phyloP scores from a whole-genome alignment of 2,329 filamentous ascomycete species.

The Hysterium pulicare region DNA sequence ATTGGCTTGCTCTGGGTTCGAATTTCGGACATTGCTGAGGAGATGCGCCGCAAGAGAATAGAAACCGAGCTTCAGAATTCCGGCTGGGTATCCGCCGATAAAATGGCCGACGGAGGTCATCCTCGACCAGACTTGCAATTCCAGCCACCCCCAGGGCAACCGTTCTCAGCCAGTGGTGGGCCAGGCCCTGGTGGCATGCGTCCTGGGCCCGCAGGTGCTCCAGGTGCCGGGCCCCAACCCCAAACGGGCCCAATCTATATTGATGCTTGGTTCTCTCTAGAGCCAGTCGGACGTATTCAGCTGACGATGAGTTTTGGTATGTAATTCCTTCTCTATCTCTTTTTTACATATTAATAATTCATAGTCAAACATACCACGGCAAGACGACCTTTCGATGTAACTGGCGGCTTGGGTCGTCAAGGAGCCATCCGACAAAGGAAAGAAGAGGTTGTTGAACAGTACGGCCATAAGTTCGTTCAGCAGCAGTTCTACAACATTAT shows the following conservation, averaged over 20 bases:
- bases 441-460: conserved; percentile 97
- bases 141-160: conserved; percentile 46
- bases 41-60: conserved; percentile 95
- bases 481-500: conserved; percentile 99
- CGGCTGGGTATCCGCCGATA: conserved; percentile 96
- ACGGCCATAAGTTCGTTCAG: conserved; percentile 97
- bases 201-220: conserved; percentile 30
- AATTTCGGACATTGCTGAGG: conserved; percentile 95
- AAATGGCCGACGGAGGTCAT: conserved; percentile 64
- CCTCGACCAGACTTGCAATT: conserved; percentile 55
- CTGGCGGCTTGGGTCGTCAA: conserved; percentile 91
- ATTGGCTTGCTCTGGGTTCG: conserved; percentile 95
- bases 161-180: conserved; percentile 35
- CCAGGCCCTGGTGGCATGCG: conserved; percentile 39
- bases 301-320: conserved; percentile 80
- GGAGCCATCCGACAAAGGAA: conserved; percentile 96
- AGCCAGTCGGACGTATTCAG: conserved; percentile 89
- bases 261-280: conserved; percentile 94
- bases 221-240: conserved; percentile 41
- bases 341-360: conserved; percentile 16
- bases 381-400: conserved; percentile 75
- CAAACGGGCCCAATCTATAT: conserved; percentile 60
- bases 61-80: conserved; percentile 92
- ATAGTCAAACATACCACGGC: conserved; percentile 81
- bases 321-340: conserved; percentile 10